phyloP scores from a whole-genome alignment of 441 rosid species.

The Erodium moschatum region DNA sequence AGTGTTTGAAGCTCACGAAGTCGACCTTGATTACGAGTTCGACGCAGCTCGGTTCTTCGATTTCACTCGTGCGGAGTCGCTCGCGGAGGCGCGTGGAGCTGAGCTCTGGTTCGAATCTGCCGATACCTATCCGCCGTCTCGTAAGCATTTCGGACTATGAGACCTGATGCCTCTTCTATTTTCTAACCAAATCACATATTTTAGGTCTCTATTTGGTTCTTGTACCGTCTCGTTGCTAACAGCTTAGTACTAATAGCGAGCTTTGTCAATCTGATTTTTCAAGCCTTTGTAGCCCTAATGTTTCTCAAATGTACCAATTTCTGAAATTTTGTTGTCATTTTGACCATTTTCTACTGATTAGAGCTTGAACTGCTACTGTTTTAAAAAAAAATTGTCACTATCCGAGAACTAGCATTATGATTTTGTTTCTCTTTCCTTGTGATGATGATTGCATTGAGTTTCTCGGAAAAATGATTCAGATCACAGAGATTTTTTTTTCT shows the following conservation, averaged over 20 bases:
- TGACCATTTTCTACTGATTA: not conserved
- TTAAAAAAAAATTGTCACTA: too few species aligned
- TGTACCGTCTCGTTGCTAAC: not conserved
- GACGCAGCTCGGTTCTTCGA: constrained; percentile 77
- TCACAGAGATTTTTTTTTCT: not conserved
- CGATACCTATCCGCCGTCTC: constrained; percentile 65
- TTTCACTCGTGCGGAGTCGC: constrained; percentile 56
- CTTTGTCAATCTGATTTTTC: not conserved
- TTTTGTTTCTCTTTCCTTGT: not conserved
- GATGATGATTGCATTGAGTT: constrained; percentile 2
- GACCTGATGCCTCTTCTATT: constrained; percentile 14
- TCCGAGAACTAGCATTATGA: constrained; percentile 1
- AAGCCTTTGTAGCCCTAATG: not conserved
- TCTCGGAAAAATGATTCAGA: not conserved
- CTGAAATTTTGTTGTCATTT: not conserved
- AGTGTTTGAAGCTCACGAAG: constrained; percentile 51
- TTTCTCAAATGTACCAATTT: constrained; percentile 1
- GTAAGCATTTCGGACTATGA: constrained; percentile 35
- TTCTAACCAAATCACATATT: not conserved
- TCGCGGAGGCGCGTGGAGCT: constrained; percentile 49
- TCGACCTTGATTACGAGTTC: constrained; percentile 78
- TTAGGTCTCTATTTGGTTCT: not conserved
- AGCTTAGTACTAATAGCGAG: not conserved
- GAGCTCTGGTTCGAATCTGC: constrained; percentile 74
- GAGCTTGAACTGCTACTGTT: not conserved